Percentiles rank a stretch among this genome's conserved stretches.
Evolutionary conservation across 495 filamentous ascomycete species (phyloP).

Genomic region (Schizothecium vesticola): DNA sequence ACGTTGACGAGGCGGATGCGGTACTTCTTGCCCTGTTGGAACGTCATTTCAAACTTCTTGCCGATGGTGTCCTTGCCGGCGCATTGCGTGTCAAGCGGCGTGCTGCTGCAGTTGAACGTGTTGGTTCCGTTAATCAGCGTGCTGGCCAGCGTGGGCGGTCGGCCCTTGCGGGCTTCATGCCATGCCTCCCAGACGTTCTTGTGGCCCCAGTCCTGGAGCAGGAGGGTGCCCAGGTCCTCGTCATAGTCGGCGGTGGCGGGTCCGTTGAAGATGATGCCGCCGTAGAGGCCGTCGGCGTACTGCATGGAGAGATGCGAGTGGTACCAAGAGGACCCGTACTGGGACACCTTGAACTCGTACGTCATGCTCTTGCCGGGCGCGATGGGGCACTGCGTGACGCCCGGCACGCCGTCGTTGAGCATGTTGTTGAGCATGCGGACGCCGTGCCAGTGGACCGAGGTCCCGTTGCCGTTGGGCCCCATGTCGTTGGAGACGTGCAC

Average conservation of each 20-base stretch:
- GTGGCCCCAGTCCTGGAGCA: constrained; percentile 31
- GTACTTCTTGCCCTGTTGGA: constrained; percentile 39
- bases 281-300: constrained; percentile 43
- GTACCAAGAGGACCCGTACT: constrained; percentile 55
- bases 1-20: constrained; percentile 51
- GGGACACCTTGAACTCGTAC: constrained; percentile 47
- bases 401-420: constrained; percentile 42
- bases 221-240: constrained; percentile 25
- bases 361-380: constrained; percentile 41
- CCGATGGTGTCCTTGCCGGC: constrained; percentile 20
- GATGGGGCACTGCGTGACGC: constrained; percentile 47
- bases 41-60: constrained; percentile 30
- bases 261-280: constrained; percentile 41
- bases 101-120: constrained; percentile 29
- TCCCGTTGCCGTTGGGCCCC: constrained; percentile 24
- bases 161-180: constrained; percentile 23
- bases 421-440: constrained; percentile 31
- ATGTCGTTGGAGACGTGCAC: constrained; percentile 43
- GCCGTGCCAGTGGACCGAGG: constrained; percentile 36
- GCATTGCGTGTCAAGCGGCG: constrained; percentile 20
- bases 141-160: constrained; percentile 29
- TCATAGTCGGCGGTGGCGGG: constrained; percentile 40
- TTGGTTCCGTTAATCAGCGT: constrained; percentile 35
- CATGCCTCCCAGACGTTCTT: constrained; percentile 20
- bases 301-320: constrained; percentile 53